Evolutionary conservation across 805 yeast species (phyloP).

Genomic region (Teunomyces barrocoloradensis): DNA sequence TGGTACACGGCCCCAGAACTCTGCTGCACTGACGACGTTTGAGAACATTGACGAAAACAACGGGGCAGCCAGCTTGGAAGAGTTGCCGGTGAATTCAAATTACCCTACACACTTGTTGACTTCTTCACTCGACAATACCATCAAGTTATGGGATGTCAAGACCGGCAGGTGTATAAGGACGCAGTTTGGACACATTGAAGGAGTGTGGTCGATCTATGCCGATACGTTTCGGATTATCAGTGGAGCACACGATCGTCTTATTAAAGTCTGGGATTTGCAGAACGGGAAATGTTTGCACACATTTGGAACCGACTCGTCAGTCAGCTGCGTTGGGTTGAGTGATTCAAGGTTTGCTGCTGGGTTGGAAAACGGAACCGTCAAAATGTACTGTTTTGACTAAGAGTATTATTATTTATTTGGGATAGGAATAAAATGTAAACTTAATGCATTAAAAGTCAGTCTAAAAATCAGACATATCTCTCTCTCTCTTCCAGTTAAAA

Average conservation of each 20-base stretch:
- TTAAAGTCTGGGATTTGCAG: conserved; percentile 95
- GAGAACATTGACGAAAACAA: neutral
- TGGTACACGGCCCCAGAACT: neutral
- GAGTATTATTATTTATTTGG: neutral
- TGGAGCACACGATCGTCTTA: conserved; percentile 89
- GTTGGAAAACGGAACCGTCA: conserved; percentile 83
- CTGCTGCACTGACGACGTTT: neutral
- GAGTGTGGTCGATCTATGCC: conserved; percentile 96
- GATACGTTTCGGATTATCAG: conserved; percentile 92
- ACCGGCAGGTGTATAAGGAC: conserved; percentile 89
- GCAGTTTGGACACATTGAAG: conserved; percentile 97
- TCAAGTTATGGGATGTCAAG: conserved; percentile 85
- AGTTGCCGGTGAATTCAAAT: conserved; percentile 18
- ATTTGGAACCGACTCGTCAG: conserved; percentile 64
- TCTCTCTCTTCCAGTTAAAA: neutral
- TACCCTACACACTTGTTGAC: conserved; percentile 84
- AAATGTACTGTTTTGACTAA: conserved; percentile 74
- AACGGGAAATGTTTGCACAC: conserved; percentile 94
- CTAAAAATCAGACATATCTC: too few species aligned
- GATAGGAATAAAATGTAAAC: neutral
- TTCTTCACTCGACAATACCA: conserved; percentile 88
- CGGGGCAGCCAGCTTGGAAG: neutral
- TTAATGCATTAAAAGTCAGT: neutral
- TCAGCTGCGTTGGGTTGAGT: conserved; percentile 76
- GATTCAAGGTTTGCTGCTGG: conserved; percentile 91